Evolutionary conservation across 805 yeast genomes (phyloP), one percentile per base, ranked within the genome.

Genomic region (Pichia ethanolica): DNA sequence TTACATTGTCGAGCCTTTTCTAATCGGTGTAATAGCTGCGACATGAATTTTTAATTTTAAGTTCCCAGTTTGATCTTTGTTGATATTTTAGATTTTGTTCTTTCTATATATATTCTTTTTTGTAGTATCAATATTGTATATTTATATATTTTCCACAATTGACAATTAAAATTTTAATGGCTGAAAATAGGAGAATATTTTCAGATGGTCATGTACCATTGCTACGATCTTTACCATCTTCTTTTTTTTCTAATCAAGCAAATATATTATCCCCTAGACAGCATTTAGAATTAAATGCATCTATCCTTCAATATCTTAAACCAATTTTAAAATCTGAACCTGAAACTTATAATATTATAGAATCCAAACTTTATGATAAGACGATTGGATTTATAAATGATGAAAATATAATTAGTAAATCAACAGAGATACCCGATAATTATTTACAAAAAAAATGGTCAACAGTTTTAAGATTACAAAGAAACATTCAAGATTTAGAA

Each of bases 401-500:
- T 7, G 3, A 25, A 38, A 20, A 40, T 3, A 11, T 45, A 27
- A 51, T 49, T 42, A 30, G n/a, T 12, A n/a, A 39, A 39, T 6
- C 38, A 7, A 34, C 10, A 27, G 44, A 50, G n/a, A 53, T 53
- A 36, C 71, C 72, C 1, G 50, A 53, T 3, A 52, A 61, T 36
- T 66, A 59, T 43, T 53, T 88, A 38, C 88, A 84, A 56, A 84
- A 83, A 66, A 90, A 89, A 68, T 90, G 97, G 97, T 74, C 83
- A 0, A 82, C 95, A 0, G 91, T 90, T 5, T 73, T 88, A 34
- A 71, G 96, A 42, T 71, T 91, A 33, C 97, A 91, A 66, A 77
- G 81, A 53, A 76, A 79, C 58, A 82, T 83, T 40, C 69, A 83
- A 50, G 91, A 83, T 46, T 65, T 89, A 41, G 96, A 90, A 59